Conservation (phyloP, 176 grass and related monocot genomes). For the Aegilops sharonensis region DNA sequence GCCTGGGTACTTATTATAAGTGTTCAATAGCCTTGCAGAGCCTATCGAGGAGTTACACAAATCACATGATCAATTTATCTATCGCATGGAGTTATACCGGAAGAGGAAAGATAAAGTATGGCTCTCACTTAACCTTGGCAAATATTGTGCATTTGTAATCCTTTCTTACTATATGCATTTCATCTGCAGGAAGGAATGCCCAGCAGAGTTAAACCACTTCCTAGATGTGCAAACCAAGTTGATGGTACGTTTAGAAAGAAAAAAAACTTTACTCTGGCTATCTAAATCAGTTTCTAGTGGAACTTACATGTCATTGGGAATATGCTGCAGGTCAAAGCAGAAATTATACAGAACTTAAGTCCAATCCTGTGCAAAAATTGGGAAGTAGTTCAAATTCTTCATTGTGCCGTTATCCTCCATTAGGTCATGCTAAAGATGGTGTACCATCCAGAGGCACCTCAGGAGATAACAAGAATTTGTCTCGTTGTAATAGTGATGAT, state of each 20-base stretch:
- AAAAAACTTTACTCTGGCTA: background rate
- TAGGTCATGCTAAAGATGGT: slow-evolving; percentile 28
- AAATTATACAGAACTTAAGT: slow-evolving; percentile 31
- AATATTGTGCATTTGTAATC: slow-evolving; percentile 13
- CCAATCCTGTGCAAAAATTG: slow-evolving; percentile 33
- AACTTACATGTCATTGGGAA: slow-evolving; percentile 6
- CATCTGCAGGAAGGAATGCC: slow-evolving; percentile 48
- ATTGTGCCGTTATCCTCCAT: slow-evolving; percentile 13
- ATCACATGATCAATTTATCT: slow-evolving; percentile 69
- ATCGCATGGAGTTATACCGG: slow-evolving; percentile 56
- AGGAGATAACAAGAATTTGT: slow-evolving; percentile 39
- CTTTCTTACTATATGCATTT: slow-evolving; percentile 6
- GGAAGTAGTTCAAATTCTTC: slow-evolving; percentile 35
- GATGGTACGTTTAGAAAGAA: slow-evolving; percentile 13
- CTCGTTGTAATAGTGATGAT: slow-evolving; percentile 55
- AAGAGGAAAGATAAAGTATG: slow-evolving; percentile 76
- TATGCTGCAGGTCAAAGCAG: slow-evolving; percentile 40
- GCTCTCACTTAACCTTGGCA: background rate
- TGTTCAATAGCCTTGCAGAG: slow-evolving; percentile 72
- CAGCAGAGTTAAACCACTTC: slow-evolving; percentile 27
- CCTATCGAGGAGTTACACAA: slow-evolving; percentile 78
- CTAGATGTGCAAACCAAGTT: slow-evolving; percentile 34
- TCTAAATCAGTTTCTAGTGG: background rate
- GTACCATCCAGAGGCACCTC: slow-evolving; percentile 38
- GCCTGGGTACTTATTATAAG: slow-evolving; percentile 24